A percentile compares a stretch with the other conserved stretches of the same genome.
These are phyloP conservation scores for Fistulifera pelliculosa DNA, from an alignment of 108 stramenopile species.

Conservation along the genomic window DNA sequence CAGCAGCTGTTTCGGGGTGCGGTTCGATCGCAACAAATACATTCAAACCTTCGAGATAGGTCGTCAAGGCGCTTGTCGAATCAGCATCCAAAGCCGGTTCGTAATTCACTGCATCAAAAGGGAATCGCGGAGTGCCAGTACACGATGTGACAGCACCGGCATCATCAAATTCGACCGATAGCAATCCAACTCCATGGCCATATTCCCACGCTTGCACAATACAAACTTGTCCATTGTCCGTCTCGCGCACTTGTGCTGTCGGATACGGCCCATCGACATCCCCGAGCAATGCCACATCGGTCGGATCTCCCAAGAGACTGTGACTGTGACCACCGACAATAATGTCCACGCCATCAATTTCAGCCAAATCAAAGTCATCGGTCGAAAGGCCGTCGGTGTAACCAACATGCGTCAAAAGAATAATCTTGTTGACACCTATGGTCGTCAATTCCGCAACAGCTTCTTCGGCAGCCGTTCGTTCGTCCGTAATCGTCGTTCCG, in stretches of 20 bases:
- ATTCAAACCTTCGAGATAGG: neutral
- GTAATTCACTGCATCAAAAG: conserved; percentile 15
- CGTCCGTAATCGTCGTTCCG: conserved; percentile 33
- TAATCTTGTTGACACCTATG: conserved; percentile 40
- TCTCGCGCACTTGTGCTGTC: conserved; percentile 8
- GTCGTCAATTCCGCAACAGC: conserved; percentile 23
- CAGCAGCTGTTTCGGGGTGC: conserved; percentile 4
- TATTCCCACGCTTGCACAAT: conserved; percentile 49
- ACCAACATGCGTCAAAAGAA: conserved; percentile 39
- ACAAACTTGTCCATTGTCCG: conserved; percentile 13
- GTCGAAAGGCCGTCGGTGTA: conserved; percentile 10
- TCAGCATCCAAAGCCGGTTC: conserved; percentile 10
- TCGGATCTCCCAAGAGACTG: conserved; percentile 26
- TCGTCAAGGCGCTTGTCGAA: conserved; percentile 4
- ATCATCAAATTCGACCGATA: conserved; percentile 30
- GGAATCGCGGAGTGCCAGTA: conserved; percentile 15
- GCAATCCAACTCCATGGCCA: conserved; percentile 18
- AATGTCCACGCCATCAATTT: conserved; percentile 44
- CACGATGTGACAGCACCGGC: conserved; percentile 31
- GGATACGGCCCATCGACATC: neutral
- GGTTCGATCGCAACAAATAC: neutral
- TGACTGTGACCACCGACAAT: conserved; percentile 48
- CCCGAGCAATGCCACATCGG: neutral
- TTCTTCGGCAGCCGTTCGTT: conserved; percentile 19
- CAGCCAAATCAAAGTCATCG: conserved; percentile 21